Conservation (phyloP, 2,329 filamentous ascomycete genomes). For the Talaromyces sp. region DNA sequence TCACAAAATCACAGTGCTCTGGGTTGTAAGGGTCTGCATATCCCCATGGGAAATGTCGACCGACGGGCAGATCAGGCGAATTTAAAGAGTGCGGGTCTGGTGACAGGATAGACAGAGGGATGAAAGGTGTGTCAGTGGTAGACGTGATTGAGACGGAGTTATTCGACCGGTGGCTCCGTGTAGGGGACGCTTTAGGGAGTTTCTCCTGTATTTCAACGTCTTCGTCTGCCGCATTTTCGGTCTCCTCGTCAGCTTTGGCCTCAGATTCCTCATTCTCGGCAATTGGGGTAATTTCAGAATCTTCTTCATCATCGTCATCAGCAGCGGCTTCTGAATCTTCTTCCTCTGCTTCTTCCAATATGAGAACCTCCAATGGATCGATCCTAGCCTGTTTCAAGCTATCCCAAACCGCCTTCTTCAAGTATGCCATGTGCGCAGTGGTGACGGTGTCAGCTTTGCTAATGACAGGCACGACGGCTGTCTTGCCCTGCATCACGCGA, state of each 20-base stretch:
- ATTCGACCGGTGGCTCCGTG: conserved; percentile 12
- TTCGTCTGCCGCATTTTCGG: conserved; percentile 26
- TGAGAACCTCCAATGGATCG: conserved; percentile 82
- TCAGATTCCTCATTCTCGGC: conserved; percentile 22
- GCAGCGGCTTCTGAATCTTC: conserved; percentile 49
- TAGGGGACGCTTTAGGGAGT: conserved; percentile 7
- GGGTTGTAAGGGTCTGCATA: conserved; percentile 91
- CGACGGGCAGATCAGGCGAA: conserved; percentile 52
- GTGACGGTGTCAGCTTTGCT: conserved; percentile 97
- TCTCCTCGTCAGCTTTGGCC: conserved; percentile 25
- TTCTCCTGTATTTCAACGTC: conserved; percentile 25
- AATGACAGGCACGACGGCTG: conserved; percentile 90
- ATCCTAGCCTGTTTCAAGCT: conserved; percentile 81
- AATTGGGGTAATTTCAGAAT: conserved; percentile 23
- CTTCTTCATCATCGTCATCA: conserved; percentile 47
- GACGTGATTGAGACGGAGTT: conserved; percentile 22
- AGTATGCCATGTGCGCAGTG: conserved; percentile 84
- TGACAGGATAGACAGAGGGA: conserved; percentile 90
- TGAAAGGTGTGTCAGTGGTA: conserved; percentile 56
- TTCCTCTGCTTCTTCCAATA: conserved; percentile 73
- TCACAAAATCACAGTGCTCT: conserved; percentile 89
- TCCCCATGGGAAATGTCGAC: conserved; percentile 92
- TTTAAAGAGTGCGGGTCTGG: conserved; percentile 78
- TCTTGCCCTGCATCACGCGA: conserved; percentile 84
- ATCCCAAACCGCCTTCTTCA: conserved; percentile 88